phyloP scores from a whole-genome alignment of 1,284 basidiomycete genomes.

The Phellopilus nigrolimitatus region DNA sequence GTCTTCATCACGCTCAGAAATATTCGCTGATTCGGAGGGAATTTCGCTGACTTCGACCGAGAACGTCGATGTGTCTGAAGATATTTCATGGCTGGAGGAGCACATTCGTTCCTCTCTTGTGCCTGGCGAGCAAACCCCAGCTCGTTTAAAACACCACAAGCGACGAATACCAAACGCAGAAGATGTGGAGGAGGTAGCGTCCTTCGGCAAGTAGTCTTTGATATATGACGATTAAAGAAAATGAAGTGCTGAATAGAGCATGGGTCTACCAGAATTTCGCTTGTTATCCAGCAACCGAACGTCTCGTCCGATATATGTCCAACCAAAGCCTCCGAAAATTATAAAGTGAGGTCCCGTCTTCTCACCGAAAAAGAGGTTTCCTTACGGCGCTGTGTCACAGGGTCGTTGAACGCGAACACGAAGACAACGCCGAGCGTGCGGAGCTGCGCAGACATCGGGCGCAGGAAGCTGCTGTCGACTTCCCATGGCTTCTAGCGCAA shows the following conservation, averaged over 20 bases:
- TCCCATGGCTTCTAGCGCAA: constrained; percentile 7
- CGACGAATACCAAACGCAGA: background rate
- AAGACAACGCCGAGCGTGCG: background rate
- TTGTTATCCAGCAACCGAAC: background rate
- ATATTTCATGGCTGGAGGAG: constrained; percentile 1
- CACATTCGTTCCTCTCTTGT: background rate
- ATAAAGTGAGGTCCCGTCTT: background rate
- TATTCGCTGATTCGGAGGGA: background rate
- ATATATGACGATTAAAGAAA: background rate
- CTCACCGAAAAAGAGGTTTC: background rate
- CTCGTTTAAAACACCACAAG: background rate
- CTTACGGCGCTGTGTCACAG: background rate
- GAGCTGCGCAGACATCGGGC: background rate
- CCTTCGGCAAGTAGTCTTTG: background rate
- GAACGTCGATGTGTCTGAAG: background rate
- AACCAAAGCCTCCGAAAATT: constrained; percentile 9
- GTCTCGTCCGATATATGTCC: background rate
- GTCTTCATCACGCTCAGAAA: constrained; percentile 2
- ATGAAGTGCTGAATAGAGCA: too few species aligned
- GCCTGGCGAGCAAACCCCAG: background rate
- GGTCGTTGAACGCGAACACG: constrained; percentile 5
- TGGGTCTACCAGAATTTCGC: background rate
- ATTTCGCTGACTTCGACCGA: background rate
- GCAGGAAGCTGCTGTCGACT: constrained; percentile 9
- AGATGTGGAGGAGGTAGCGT: background rate